These are phyloP conservation scores for Suillus occidentalis DNA, from an alignment of 768 basidiomycete genomes.

Conservation along the genomic window DNA sequence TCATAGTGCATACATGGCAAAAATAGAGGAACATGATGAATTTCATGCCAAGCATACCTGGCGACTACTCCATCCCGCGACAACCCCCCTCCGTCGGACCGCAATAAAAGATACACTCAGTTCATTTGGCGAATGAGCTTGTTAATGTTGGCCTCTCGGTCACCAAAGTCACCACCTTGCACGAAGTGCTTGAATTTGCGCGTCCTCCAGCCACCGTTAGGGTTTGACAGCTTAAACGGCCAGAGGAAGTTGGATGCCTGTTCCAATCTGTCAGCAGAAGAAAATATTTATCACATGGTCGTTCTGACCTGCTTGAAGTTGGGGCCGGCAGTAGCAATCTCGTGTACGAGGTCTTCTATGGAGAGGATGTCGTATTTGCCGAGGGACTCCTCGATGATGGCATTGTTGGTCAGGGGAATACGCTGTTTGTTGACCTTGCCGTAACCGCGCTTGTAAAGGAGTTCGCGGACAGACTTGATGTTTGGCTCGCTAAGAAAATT, in stretches of 20 bases:
- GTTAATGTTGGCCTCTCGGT: constrained; percentile 97
- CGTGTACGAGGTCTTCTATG: constrained; percentile 96
- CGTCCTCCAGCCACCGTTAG: constrained; percentile 96
- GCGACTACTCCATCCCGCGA: constrained; percentile 12
- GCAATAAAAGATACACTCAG: constrained; percentile 35
- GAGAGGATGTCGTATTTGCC: constrained; percentile 96
- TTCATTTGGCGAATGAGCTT: constrained; percentile 96
- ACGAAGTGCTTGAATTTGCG: constrained; percentile 98
- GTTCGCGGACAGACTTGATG: constrained; percentile 92
- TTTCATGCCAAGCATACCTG: constrained; percentile 35
- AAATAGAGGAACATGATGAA: constrained; percentile 17
- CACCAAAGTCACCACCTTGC: constrained; percentile 96
- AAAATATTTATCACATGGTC: not conserved
- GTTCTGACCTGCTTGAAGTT: constrained; percentile 94
- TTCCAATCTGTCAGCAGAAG: constrained; percentile 10
- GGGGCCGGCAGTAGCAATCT: constrained; percentile 92
- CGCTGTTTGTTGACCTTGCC: constrained; percentile 98
- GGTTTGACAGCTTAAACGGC: constrained; percentile 99
- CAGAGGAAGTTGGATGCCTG: constrained; percentile 95
- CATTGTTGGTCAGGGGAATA: constrained; percentile 92
- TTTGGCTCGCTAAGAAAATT: constrained; percentile 75
- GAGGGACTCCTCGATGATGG: constrained; percentile 86
- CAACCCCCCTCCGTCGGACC: constrained; percentile 9
- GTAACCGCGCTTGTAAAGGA: constrained; percentile 99
- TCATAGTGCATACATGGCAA: constrained; percentile 31